Conservation (phyloP, 805 yeast genomes). For the Kuraishia hungarica region DNA sequence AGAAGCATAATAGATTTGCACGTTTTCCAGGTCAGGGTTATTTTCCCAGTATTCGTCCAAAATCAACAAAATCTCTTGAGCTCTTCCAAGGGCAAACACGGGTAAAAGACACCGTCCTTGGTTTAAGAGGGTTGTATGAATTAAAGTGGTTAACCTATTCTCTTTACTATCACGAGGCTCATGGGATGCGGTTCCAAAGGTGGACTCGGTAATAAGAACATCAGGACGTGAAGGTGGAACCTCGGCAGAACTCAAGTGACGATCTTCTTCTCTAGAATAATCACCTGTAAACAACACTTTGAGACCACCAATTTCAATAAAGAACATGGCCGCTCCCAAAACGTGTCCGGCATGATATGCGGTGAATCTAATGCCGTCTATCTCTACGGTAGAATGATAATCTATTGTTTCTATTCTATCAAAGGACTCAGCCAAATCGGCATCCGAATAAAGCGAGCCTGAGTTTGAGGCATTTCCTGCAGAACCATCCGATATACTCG, state of each 20-base stretch:
- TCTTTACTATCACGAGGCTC: slow-evolving; percentile 87
- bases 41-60: slow-evolving; percentile 92
- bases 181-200: slow-evolving; percentile 97
- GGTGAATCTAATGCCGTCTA: slow-evolving; percentile 90
- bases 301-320: slow-evolving; percentile 89
- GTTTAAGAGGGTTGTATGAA: slow-evolving; percentile 73
- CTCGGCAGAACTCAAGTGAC: slow-evolving; percentile 93
- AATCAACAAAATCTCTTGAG: slow-evolving; percentile 85
- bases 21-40: slow-evolving; percentile 72
- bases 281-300: slow-evolving; percentile 92
- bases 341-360: slow-evolving; percentile 99
- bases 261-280: slow-evolving; percentile 89
- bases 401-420: slow-evolving; percentile 91
- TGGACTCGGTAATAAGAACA: slow-evolving; percentile 85
- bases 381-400: slow-evolving; percentile 90
- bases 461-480: slow-evolving; percentile 22
- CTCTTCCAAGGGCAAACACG: slow-evolving; percentile 93
- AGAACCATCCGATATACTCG: slow-evolving; percentile 45
- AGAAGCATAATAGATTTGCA: slow-evolving; percentile 87
- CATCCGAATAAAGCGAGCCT: slow-evolving; percentile 69
- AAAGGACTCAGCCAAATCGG: slow-evolving; percentile 79
- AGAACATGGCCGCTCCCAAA: slow-evolving; percentile 96
- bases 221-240: slow-evolving; percentile 86
- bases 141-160: slow-evolving; percentile 64
- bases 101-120: slow-evolving; percentile 94